Conservation (phyloP, 1,284 basidiomycete species). For the Sporisorium reilianum region DNA sequence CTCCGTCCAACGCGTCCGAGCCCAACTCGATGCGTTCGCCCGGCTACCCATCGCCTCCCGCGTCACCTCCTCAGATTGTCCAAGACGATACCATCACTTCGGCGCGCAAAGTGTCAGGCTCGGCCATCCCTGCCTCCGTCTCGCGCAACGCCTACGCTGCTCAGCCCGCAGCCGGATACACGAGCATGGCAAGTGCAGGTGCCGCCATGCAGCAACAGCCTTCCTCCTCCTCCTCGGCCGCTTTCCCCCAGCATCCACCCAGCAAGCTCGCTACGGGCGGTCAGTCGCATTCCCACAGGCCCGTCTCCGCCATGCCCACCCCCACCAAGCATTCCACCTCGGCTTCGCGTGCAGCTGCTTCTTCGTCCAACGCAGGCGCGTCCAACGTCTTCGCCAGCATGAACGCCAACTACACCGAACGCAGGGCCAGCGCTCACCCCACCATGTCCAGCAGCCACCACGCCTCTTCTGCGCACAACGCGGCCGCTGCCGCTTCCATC, state of each 20-base stretch:
- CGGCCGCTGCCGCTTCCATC: constrained; percentile 28
- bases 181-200: constrained; percentile 45
- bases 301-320: constrained; percentile 64
- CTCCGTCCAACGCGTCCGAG: constrained; percentile 13
- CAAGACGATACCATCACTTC: constrained; percentile 9
- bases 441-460: constrained; percentile 50
- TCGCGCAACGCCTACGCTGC: constrained; percentile 20
- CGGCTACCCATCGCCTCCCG: constrained; percentile 45
- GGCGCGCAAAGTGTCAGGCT: constrained; percentile 15
- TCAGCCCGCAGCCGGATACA: constrained; percentile 21
- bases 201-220: constrained; percentile 34
- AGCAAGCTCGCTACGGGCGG: constrained; percentile 60
- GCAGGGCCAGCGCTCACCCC: constrained; percentile 64
- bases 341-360: constrained; percentile 10
- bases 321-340: constrained; percentile 43
- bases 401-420: constrained; percentile 52
- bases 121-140: constrained; percentile 23
- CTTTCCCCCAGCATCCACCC: constrained; percentile 45
- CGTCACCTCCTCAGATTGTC: constrained; percentile 38
- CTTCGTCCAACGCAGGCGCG: constrained; percentile 16
- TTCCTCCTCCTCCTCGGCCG: constrained; percentile 9
- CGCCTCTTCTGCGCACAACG: constrained; percentile 2
- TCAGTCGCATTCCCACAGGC: constrained; percentile 58
- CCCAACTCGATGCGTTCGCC: constrained; percentile 28
- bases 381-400: constrained; percentile 50